phyloP scores from a whole-genome alignment of 192 early-diverging fungal species.

The Coemansia sp. region DNA sequence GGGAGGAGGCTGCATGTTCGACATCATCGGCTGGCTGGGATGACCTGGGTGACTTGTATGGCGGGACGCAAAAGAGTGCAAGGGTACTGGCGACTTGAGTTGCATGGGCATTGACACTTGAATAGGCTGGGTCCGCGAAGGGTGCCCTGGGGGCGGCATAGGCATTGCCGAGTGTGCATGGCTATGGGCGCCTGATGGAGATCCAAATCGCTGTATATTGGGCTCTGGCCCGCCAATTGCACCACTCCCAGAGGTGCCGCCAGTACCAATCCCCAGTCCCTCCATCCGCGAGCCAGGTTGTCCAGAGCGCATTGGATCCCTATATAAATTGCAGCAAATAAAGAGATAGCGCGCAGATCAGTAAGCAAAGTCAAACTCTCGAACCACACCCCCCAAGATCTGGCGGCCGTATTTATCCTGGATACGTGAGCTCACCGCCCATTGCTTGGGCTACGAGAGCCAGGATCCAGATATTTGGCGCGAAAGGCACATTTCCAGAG shows the following conservation, averaged over 20 bases:
- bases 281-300: constrained; percentile 20
- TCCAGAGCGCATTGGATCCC: constrained; percentile 22
- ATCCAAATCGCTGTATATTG: constrained; percentile 7
- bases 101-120: constrained; percentile 3
- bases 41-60: not conserved
- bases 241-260: constrained; percentile 1
- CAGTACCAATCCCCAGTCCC: constrained; percentile 2
- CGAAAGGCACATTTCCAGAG: not conserved
- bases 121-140: constrained; percentile 9
- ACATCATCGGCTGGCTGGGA: not conserved
- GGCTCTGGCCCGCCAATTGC: constrained; percentile 3
- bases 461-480: not conserved
- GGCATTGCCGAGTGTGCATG: constrained; percentile 31
- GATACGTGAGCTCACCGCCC: not conserved
- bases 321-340: constrained; percentile 4
- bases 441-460: not conserved
- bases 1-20: constrained; percentile 11
- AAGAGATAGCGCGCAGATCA: not conserved
- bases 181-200: constrained; percentile 12
- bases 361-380: not conserved
- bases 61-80: not conserved
- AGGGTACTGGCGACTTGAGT: constrained; percentile 11
- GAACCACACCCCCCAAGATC: not conserved
- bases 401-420: not conserved
- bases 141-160: constrained; percentile 18